Evolutionary conservation across 2,329 filamentous ascomycete species (phyloP).

Genomic region (Clonostachys chloroleuca): DNA sequence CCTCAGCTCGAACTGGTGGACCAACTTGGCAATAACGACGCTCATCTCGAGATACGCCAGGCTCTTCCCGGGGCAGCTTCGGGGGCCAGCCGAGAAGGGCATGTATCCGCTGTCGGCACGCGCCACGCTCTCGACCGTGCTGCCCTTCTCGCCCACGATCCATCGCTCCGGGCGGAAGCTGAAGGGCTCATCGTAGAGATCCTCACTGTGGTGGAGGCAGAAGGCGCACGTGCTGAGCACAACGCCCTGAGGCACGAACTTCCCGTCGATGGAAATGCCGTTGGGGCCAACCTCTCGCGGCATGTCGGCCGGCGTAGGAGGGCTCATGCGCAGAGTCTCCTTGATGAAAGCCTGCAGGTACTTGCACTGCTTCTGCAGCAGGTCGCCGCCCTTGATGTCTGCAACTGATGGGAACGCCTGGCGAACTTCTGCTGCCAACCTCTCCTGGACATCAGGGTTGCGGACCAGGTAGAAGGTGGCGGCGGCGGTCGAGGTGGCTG

Average conservation of each 20-base stretch:
- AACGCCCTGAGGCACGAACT: conserved; percentile 48
- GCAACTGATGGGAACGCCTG: conserved; percentile 8
- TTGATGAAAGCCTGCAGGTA: conserved; percentile 36
- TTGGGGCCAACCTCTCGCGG: conserved; percentile 54
- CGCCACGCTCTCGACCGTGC: conserved; percentile 44
- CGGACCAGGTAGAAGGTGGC: neutral
- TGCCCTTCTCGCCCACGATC: conserved; percentile 44
- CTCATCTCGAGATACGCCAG: conserved; percentile 65
- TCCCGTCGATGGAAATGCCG: conserved; percentile 48
- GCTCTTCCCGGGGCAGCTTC: conserved; percentile 69
- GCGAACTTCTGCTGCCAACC: neutral
- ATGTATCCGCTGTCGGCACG: conserved; percentile 66
- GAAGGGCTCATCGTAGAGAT: conserved; percentile 57
- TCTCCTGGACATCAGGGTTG: neutral
- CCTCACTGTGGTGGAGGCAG: conserved; percentile 61
- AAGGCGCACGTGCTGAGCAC: conserved; percentile 63
- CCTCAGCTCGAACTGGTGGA: conserved; percentile 58
- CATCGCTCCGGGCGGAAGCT: conserved; percentile 61
- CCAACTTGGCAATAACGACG: conserved; percentile 53
- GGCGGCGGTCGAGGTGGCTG: neutral
- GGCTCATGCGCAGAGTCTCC: conserved; percentile 18
- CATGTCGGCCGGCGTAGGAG: conserved; percentile 40
- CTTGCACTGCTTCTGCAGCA: conserved; percentile 31
- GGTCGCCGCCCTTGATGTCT: conserved; percentile 18
- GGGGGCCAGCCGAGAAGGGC: conserved; percentile 65